Evolutionary conservation across 169 alveolate species (phyloP).

Genomic region (Pseudocohnilembus persalinus): DNA sequence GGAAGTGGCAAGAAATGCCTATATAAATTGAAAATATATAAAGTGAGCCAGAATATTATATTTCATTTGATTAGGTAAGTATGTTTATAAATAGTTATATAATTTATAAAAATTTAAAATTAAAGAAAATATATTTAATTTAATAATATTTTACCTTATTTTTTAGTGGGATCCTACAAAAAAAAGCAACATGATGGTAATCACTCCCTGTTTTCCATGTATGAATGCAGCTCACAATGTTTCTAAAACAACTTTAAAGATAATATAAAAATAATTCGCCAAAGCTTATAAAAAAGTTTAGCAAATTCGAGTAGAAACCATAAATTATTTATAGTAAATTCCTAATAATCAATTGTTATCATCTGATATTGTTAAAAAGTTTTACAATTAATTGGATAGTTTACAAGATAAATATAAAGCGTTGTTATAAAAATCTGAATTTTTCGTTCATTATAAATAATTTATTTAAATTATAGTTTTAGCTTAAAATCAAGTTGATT

Average conservation of each 20-base stretch:
- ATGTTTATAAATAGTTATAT: too few species aligned
- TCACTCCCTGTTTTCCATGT: conserved; percentile 86
- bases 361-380: conserved; percentile 45
- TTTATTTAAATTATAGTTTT: conserved; percentile 68
- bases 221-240: conserved; percentile 78
- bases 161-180: neutral
- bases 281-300: conserved; percentile 57
- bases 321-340: conserved; percentile 45
- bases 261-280: conserved; percentile 65
- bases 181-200: conserved; percentile 66
- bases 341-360: conserved; percentile 14
- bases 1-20: conserved; percentile 79
- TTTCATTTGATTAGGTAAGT: conserved; percentile 16
- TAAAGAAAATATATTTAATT: too few species aligned
- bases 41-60: conserved; percentile 49
- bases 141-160: too few species aligned
- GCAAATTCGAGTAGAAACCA: too few species aligned
- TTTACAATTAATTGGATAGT: neutral
- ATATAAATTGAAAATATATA: conserved; percentile 50
- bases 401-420: conserved; percentile 1
- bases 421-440: neutral
- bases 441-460: conserved; percentile 53
- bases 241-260: conserved; percentile 65
- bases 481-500: conserved; percentile 51
- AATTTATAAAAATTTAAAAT: too few species aligned